Conservation (phyloP, 1,139 yeast genomes). For the Pichia inconspicua region DNA sequence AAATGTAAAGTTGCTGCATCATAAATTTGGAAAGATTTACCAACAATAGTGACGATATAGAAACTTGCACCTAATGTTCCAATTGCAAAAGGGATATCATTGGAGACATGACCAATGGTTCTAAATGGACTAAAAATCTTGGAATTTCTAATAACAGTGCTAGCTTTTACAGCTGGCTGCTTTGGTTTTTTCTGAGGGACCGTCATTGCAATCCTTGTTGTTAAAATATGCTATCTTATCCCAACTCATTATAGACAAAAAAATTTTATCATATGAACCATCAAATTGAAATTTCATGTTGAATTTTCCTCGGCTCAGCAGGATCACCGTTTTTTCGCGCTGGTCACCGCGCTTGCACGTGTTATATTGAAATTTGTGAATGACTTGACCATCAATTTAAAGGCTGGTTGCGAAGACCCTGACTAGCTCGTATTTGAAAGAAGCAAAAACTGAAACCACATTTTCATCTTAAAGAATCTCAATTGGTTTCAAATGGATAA, state of each 20-base stretch:
- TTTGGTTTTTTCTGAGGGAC: constrained; percentile 19
- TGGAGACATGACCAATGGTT: constrained; percentile 58
- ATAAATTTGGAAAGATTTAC: constrained; percentile 82
- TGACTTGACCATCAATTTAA: too few species aligned
- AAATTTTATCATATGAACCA: not conserved
- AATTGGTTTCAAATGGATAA: not conserved
- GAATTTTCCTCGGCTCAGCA: not conserved
- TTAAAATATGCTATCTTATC: not conserved
- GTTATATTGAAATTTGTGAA: too few species aligned
- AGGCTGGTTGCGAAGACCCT: too few species aligned
- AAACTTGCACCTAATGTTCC: constrained; percentile 86
- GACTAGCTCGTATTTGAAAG: too few species aligned
- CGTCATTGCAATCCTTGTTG: not conserved
- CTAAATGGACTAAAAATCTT: constrained; percentile 49
- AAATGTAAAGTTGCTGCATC: constrained; percentile 86
- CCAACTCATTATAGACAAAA: not conserved
- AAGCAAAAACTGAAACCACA: too few species aligned
- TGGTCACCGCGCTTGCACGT: too few species aligned
- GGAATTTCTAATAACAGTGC: constrained; percentile 26
- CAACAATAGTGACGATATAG: constrained; percentile 85
- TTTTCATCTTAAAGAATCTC: too few species aligned
- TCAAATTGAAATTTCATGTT: not conserved
- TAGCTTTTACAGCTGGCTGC: not conserved
- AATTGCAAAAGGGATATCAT: constrained; percentile 75
- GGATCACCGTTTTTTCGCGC: too few species aligned